Conservation (phyloP, 2,329 filamentous ascomycete species). For the Colletotrichum lupini region DNA sequence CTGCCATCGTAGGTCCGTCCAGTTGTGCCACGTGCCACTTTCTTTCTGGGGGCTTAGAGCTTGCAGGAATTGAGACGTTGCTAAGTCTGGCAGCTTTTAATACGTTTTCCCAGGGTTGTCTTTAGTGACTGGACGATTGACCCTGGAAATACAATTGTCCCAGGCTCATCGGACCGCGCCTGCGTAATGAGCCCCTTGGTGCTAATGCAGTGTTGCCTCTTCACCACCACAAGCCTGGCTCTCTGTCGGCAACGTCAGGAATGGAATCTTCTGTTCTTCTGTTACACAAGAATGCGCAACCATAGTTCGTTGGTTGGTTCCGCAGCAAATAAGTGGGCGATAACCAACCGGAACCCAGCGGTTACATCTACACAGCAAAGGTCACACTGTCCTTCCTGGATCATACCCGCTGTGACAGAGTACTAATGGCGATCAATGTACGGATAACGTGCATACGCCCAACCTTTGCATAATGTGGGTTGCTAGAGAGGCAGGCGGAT, state of each 20-base stretch:
- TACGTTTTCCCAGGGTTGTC: not conserved
- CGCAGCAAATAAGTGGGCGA: not conserved
- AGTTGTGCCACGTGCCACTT: constrained; percentile 21
- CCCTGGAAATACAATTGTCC: constrained; percentile 11
- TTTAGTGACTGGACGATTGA: not conserved
- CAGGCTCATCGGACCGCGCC: constrained; percentile 27
- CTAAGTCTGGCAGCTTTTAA: constrained; percentile 9
- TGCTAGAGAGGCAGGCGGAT: constrained; percentile 1
- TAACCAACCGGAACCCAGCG: not conserved
- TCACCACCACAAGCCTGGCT: not conserved
- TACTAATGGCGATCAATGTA: not conserved
- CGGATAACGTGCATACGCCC: not conserved
- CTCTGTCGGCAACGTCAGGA: not conserved
- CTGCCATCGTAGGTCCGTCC: constrained; percentile 18
- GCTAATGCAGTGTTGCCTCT: constrained; percentile 10
- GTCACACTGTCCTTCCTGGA: not conserved
- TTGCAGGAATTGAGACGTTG: constrained; percentile 7
- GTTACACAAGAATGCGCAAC: not conserved
- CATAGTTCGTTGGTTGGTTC: not conserved
- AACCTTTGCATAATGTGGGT: not conserved
- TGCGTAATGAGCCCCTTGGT: not conserved
- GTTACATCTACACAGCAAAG: not conserved
- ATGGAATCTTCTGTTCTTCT: constrained; percentile 9
- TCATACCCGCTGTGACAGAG: not conserved
- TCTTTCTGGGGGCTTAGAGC: constrained; percentile 9